Conservation (phyloP, 805 yeast genomes). For the Kuraishia borneana region DNA sequence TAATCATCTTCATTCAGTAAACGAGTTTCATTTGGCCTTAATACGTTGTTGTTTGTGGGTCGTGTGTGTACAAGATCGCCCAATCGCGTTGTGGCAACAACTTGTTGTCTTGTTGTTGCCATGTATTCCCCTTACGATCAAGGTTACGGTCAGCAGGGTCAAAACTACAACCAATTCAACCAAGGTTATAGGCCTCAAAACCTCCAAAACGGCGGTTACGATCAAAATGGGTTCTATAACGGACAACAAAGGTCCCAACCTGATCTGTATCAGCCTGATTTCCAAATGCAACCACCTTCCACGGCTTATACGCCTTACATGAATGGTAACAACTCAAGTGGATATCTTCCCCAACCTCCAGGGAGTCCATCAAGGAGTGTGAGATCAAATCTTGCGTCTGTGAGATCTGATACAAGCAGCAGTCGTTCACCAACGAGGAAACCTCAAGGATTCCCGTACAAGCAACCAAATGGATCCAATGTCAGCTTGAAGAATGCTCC, state of each 20-base stretch:
- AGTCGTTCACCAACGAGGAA: conserved; percentile 15
- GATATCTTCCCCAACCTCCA: conserved; percentile 16
- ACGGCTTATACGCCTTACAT: conserved; percentile 5
- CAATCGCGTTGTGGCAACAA: too few relatives aligned
- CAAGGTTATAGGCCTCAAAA: too few relatives aligned
- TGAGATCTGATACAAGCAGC: conserved; percentile 16
- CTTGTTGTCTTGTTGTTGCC: too few relatives aligned
- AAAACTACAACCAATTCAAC: too few relatives aligned
- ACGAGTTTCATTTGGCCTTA: too few relatives aligned
- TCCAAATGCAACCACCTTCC: conserved; percentile 12
- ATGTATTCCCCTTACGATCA: too few relatives aligned
- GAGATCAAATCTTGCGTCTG: conserved; percentile 18
- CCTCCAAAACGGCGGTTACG: too few relatives aligned
- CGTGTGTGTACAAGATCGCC: too few relatives aligned
- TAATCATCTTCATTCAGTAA: too few relatives aligned
- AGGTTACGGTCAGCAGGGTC: too few relatives aligned
- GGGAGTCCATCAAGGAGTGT: conserved; percentile 22
- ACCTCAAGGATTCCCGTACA: conserved; percentile 9
- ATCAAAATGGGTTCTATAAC: conserved; percentile 13
- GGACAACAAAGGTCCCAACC: conserved; percentile 8
- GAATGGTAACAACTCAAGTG: conserved; percentile 2
- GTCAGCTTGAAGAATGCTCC: not conserved
- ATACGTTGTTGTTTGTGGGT: too few relatives aligned
- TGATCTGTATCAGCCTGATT: conserved; percentile 2
- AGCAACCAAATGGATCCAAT: conserved; percentile 8